Conservation (phyloP, 139 green algal species). For the Ettlia oleoabundans region DNA sequence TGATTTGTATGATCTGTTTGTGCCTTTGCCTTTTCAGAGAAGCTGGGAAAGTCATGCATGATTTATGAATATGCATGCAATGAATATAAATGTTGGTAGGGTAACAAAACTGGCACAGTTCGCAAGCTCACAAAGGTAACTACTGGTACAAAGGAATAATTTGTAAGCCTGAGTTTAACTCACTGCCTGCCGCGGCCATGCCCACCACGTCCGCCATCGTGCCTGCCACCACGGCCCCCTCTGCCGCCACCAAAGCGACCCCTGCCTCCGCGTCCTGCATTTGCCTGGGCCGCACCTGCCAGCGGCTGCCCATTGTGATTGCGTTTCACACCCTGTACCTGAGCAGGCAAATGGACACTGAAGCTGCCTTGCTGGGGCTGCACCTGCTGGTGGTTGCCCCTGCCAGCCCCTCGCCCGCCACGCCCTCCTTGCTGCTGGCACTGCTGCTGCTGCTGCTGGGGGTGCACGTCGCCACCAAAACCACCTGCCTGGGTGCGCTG, state of each 20-base stretch:
- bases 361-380: background rate
- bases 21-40: background rate
- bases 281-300: background rate
- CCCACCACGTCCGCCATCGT: background rate
- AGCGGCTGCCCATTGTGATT: slow-evolving; percentile 13
- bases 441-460: background rate
- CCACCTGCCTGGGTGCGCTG: background rate
- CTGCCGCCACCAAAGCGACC: background rate
- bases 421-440: background rate
- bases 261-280: background rate
- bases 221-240: background rate
- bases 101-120: too few species aligned
- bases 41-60: too few species aligned
- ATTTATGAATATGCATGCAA: too few species aligned
- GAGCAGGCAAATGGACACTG: background rate
- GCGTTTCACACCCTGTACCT: slow-evolving; percentile 25
- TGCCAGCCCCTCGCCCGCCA: background rate
- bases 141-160: too few species aligned
- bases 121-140: too few species aligned
- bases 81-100: too few species aligned
- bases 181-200: background rate
- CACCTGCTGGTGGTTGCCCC: background rate
- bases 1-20: background rate
- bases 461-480: background rate
- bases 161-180: too few species aligned